phyloP scores from a whole-genome alignment of 2,329 filamentous ascomycete species.

The Knufia fluminis region DNA sequence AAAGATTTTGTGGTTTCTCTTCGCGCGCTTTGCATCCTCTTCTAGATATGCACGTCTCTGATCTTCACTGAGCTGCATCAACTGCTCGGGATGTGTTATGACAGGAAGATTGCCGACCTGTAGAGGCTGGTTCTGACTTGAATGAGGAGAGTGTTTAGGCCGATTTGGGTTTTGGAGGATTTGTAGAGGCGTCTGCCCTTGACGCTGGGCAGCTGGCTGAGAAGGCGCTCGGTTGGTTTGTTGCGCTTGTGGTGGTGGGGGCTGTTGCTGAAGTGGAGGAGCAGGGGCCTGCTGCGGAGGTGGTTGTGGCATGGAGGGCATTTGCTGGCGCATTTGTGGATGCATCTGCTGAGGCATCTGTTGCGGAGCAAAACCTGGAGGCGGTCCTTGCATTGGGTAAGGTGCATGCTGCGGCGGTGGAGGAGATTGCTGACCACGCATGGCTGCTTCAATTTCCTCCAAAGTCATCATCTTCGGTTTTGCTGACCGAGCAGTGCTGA shows the following conservation, averaged over 20 bases:
- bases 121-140: constrained; percentile 28
- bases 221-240: constrained; percentile 26
- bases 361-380: constrained; percentile 44
- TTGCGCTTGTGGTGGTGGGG: constrained; percentile 33
- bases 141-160: constrained; percentile 37
- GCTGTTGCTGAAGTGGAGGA: constrained; percentile 24
- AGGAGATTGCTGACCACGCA: constrained; percentile 56
- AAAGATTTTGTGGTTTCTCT: constrained; percentile 97
- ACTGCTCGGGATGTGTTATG: constrained; percentile 61
- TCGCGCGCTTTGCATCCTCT: constrained; percentile 88
- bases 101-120: constrained; percentile 40
- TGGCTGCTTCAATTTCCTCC: constrained; percentile 91
- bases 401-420: constrained; percentile 25
- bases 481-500: constrained; percentile 23
- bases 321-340: constrained; percentile 26
- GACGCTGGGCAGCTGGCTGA: constrained; percentile 30
- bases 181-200: constrained; percentile 54
- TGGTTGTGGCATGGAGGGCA: constrained; percentile 24
- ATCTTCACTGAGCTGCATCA: constrained; percentile 69
- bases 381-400: constrained; percentile 24
- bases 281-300: constrained; percentile 20
- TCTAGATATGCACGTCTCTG: constrained; percentile 76
- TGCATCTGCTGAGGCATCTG: constrained; percentile 32
- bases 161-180: constrained; percentile 73
- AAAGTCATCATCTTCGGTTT: constrained; percentile 69